These are phyloP conservation scores for Pseudocercospora eumusae DNA, from an alignment of 2,329 filamentous ascomycete genomes.

Conservation along the genomic window DNA sequence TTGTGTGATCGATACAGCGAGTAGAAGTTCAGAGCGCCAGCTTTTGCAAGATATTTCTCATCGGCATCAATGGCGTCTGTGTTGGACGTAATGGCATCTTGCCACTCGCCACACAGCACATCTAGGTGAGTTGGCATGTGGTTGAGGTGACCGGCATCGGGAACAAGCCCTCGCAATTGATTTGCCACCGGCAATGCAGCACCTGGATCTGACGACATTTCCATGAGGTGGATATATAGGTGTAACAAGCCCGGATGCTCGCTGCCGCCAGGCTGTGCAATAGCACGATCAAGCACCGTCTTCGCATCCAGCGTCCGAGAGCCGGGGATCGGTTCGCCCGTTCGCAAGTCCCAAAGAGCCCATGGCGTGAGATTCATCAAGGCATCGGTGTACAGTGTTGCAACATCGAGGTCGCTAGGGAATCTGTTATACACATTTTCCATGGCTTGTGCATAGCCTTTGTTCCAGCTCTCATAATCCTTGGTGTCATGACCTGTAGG, in stretches of 20 bases:
- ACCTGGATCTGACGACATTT: conserved; percentile 71
- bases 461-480: conserved; percentile 58
- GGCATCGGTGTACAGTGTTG: conserved; percentile 63
- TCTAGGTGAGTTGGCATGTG: conserved; percentile 81
- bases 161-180: conserved; percentile 63
- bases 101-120: conserved; percentile 71
- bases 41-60: conserved; percentile 61
- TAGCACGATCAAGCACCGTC: conserved; percentile 58
- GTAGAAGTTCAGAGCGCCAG: conserved; percentile 70
- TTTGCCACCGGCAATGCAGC: conserved; percentile 62
- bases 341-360: conserved; percentile 64
- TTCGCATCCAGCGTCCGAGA: conserved; percentile 63
- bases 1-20: conserved; percentile 74
- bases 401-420: conserved; percentile 62
- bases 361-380: conserved; percentile 68
- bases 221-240: conserved; percentile 75
- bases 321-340: conserved; percentile 56
- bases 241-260: conserved; percentile 71
- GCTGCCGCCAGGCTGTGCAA: conserved; percentile 53
- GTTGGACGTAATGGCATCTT: conserved; percentile 66
- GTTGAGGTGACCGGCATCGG: conserved; percentile 68
- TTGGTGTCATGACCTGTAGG: conserved; percentile 54
- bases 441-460: conserved; percentile 65
- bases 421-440: conserved; percentile 55
- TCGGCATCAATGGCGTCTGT: conserved; percentile 67